A percentile compares a stretch with the other conserved stretches of the same genome.
Evolutionary conservation across 2,329 filamentous ascomycete genomes (phyloP).

Genomic region (Colletotrichum sidae): DNA sequence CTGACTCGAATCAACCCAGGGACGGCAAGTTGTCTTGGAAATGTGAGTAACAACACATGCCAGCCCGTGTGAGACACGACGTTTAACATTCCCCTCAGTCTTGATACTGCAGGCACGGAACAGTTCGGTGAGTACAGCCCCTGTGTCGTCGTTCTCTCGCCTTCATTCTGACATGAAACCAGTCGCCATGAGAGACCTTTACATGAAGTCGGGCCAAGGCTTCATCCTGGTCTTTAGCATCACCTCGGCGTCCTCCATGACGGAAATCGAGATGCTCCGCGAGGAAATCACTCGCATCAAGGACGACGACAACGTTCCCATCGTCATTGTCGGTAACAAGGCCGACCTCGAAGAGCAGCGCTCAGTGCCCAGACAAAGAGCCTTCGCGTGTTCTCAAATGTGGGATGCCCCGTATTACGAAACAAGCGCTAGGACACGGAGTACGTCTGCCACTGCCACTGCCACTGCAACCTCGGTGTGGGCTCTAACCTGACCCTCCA

Average conservation of each 20-base stretch:
- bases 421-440: slow-evolving; percentile 82
- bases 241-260: slow-evolving; percentile 84
- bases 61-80: not conserved
- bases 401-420: slow-evolving; percentile 95
- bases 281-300: slow-evolving; percentile 94
- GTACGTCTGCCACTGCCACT: slow-evolving; percentile 51
- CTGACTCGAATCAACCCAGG: slow-evolving; percentile 63
- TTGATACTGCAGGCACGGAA: slow-evolving; percentile 92
- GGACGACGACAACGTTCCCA: slow-evolving; percentile 84
- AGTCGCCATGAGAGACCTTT: slow-evolving; percentile 80
- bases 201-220: slow-evolving; percentile 94
- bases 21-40: slow-evolving; percentile 88
- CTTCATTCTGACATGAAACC: slow-evolving; percentile 13
- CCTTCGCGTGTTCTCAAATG: slow-evolving; percentile 85
- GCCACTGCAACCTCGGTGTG: not conserved
- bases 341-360: slow-evolving; percentile 90
- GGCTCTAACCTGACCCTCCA: slow-evolving; percentile 40
- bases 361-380: slow-evolving; percentile 79
- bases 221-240: slow-evolving; percentile 95
- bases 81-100: slow-evolving; percentile 58
- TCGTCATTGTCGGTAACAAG: slow-evolving; percentile 94
- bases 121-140: slow-evolving; percentile 81
- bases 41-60: slow-evolving; percentile 68
- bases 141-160: slow-evolving; percentile 12
- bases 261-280: slow-evolving; percentile 82